Base-by-base conservation (phyloP, 371 early-diverging fungal species). In the Lichtheimia hyalospora region DNA sequence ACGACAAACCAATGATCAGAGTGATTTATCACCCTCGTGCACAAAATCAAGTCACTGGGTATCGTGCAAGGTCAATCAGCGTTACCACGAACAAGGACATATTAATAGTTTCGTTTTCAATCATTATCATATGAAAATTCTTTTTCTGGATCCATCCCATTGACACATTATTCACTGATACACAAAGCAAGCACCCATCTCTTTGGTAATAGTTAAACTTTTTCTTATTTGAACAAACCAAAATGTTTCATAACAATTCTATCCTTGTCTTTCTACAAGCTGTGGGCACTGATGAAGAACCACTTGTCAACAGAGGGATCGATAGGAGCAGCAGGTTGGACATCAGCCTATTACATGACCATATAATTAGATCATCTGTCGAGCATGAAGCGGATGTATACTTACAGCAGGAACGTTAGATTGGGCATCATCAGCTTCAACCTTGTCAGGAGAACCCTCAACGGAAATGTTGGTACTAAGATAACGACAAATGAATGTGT, bases 221-320 rank as follows among this genome's bases (percentile, higher is more conserved):
- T 46, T 57, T 52, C 46, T 44, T 15, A 52, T 50, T 49, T 40
- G 40, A 52, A 23, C 23, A 34, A 39, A 40, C 34, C 28, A 54
- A 40, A 41, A n/a, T 8, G 41, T 20, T 46, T 46, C 20, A 23
- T 7, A 49, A 24, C 21, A 7, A 20, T 21, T 34, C 34, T 39
- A 41, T 52, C 20, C 24, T 55, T 18, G 21, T 56, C 23, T 44
- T 46, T 50, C 81, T 86, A 89, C 76, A 88, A 75, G 82, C 78
- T 89, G 77, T 87, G 81, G 53, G 88, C 91, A 44, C 90, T 89
- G 73, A 96, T 89, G 84, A 90, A 97, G 89, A 95, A 97, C 97
- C 97, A 96, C 90, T 96, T 96, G 89, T 95, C 94, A 67, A 96
- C 87, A 43, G 87, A 84, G 60, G 87, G 77, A 62, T 92, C 88